Base-by-base conservation (phyloP, 192 early-diverging fungal species). In the Podila horticola region DNA sequence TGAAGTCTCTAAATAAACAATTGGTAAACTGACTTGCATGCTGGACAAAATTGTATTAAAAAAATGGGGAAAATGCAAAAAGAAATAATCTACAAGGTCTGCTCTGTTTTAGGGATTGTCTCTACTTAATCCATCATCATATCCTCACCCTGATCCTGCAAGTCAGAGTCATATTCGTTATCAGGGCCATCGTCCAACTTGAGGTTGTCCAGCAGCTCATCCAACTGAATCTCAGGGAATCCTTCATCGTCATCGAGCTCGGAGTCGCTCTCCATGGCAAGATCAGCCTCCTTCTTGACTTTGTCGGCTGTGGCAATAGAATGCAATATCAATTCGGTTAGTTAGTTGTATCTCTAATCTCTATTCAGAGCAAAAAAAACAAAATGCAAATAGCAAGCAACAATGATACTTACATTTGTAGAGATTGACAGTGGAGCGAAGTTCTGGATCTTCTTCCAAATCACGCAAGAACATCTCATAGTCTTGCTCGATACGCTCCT, bases 371-470 rank as follows among this genome's bases (percentile, higher is more conserved):
- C n/a, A n/a, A 66, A 15, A 7, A 49, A 12, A 29, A n/a, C 55
- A 15, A 7, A 49, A 12, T n/a, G 20, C n/a, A 62, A 63, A n/a
- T 20, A 26, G 28, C 60, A 75, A 26, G 64, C 69, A 20, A 82
- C 36, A 28, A 33, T 22, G 15, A 22, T 63, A 71, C 20, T 83
- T 72, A 74, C 73, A 79, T 86, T 96, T 97, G 90, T 96, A 99
- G 55, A 99, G 88, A 72, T 99, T 97, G 72, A 99, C 86, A 75
- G 94, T 95, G 72, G 94, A 92, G 64, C 98, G 89, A 67, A 98
- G 90, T 86, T 99, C 98, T 30, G 95, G 89, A 88, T 99, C 98
- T 85, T 99, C 98, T 85, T 99, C 98, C 59, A 99, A 86, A 86
- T 99, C 98, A 74, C 96, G 92, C 92, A 98, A 86, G 88, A 99